Evolutionary conservation across 139 green algal genomes (phyloP).

Genomic region (Deuterostichococcus epilithicus): DNA sequence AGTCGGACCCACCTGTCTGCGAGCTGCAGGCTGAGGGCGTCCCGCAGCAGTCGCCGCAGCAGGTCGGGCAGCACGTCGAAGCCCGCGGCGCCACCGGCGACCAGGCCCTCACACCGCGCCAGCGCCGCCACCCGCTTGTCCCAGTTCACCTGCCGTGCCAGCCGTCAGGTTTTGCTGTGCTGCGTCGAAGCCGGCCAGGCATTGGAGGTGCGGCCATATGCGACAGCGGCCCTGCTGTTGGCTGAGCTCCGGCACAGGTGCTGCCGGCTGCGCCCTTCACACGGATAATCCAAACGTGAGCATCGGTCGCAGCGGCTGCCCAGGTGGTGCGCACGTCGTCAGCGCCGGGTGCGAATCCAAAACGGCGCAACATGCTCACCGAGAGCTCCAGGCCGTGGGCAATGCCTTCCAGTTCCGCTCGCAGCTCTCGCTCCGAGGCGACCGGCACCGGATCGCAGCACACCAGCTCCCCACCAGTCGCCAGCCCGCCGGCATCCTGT

Average conservation of each 20-base stretch:
- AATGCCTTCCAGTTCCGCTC: slow-evolving; percentile 39
- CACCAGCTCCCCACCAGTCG: background rate
- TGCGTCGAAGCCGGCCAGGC: too few species aligned
- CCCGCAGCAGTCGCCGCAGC: slow-evolving; percentile 15
- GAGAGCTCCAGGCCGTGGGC: slow-evolving; percentile 19
- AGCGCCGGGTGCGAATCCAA: too few species aligned
- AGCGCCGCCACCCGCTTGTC: slow-evolving; percentile 50
- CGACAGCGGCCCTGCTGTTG: too few species aligned
- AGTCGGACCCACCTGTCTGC: slow-evolving; percentile 27
- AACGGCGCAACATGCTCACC: slow-evolving; percentile 23
- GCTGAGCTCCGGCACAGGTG: too few species aligned
- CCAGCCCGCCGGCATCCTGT: background rate
- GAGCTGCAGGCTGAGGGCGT: slow-evolving; percentile 36
- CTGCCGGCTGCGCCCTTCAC: too few species aligned
- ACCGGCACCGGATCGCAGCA: slow-evolving; percentile 20
- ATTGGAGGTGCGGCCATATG: too few species aligned
- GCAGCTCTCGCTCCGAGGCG: slow-evolving; percentile 41
- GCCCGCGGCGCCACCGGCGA: slow-evolving; percentile 40
- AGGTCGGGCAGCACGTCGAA: slow-evolving; percentile 33
- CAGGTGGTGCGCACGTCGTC: too few species aligned
- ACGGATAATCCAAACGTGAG: too few species aligned
- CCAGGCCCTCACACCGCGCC: slow-evolving; percentile 57
- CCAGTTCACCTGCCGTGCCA: slow-evolving; percentile 20
- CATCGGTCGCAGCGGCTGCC: too few species aligned
- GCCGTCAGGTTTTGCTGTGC: background rate